Evolutionary conservation across 116 monocot genomes (phyloP).

Genomic region (Posidonia oceanica): DNA sequence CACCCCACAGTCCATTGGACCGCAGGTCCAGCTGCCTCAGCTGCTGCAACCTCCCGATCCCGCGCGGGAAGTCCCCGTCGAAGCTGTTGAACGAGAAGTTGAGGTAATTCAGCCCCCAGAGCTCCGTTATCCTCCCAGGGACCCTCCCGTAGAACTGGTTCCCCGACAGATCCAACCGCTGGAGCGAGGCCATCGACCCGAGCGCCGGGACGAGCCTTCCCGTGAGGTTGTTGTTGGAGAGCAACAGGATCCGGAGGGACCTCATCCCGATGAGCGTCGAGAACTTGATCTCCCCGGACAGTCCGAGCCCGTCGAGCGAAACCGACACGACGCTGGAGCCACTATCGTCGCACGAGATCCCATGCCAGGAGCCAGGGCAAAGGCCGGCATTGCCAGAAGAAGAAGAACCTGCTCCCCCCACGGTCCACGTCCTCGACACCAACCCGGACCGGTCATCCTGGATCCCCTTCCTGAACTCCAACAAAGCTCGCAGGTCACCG

Average conservation of each 20-base stretch:
- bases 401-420: not conserved
- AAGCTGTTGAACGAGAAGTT: conserved; percentile 66
- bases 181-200: conserved; percentile 25
- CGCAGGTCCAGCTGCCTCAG: conserved; percentile 59
- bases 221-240: conserved; percentile 32
- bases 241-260: conserved; percentile 22
- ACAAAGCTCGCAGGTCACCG: conserved; percentile 46
- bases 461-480: conserved; percentile 95
- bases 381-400: not conserved
- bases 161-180: conserved; percentile 47
- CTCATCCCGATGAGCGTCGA: conserved; percentile 24
- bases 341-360: conserved; percentile 28
- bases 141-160: conserved; percentile 76
- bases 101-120: conserved; percentile 37
- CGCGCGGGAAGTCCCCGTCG: conserved; percentile 23
- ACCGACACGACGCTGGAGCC: conserved; percentile 29
- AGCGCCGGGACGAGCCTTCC: conserved; percentile 31
- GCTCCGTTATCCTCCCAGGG: conserved; percentile 43
- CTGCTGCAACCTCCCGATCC: conserved; percentile 61
- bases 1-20: conserved; percentile 49
- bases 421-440: conserved; percentile 30
- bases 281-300: conserved; percentile 44
- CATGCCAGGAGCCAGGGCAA: conserved; percentile 45
- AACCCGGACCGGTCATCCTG: conserved; percentile 29
- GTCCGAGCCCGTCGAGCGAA: conserved; percentile 30